A percentile compares a stretch with the other conserved stretches of the same genome.
These are phyloP conservation scores for Anthostomella pinea DNA, from an alignment of 2,329 filamentous ascomycete genomes.

Conservation along the genomic window DNA sequence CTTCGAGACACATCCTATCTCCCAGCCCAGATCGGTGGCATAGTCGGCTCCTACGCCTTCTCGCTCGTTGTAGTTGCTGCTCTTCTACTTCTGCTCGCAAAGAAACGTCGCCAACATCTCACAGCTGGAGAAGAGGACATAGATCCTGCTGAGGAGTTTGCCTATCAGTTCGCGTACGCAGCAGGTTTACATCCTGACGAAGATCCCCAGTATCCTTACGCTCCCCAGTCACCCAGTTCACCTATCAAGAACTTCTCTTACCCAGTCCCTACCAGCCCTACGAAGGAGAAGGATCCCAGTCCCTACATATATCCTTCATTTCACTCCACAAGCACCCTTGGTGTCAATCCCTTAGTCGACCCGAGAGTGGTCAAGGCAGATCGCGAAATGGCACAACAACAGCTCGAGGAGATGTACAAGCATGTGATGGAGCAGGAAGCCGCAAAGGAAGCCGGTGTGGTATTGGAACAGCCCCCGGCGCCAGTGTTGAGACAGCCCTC, in stretches of 20 bases:
- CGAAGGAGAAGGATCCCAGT: conserved; percentile 27
- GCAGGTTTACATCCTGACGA: conserved; percentile 18
- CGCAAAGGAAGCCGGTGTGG: conserved; percentile 56
- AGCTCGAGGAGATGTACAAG: conserved; percentile 88
- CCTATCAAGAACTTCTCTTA: conserved; percentile 50
- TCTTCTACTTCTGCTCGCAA: conserved; percentile 59
- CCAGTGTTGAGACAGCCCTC: conserved; percentile 34
- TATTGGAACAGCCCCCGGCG: conserved; percentile 42
- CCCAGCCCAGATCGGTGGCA: conserved; percentile 77
- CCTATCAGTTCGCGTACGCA: conserved; percentile 24
- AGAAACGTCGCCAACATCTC: conserved; percentile 52
- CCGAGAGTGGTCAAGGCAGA: conserved; percentile 72
- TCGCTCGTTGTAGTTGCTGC: conserved; percentile 72
- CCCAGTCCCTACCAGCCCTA: conserved; percentile 37
- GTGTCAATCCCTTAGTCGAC: conserved; percentile 71
- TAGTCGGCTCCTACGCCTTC: conserved; percentile 79
- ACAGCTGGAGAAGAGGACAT: conserved; percentile 51
- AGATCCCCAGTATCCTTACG: conserved; percentile 24
- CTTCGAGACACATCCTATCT: conserved; percentile 63
- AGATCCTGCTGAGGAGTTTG: conserved; percentile 31
- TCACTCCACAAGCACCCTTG: conserved; percentile 50
- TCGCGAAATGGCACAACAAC: conserved; percentile 69
- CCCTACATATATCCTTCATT: conserved; percentile 47
- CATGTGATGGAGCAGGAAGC: conserved; percentile 88
- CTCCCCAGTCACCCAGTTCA: conserved; percentile 36